Evolutionary conservation across 2,329 filamentous ascomycete genomes (phyloP), one percentile per base, ranked within the genome.

Genomic region (Microdochium paspali): DNA sequence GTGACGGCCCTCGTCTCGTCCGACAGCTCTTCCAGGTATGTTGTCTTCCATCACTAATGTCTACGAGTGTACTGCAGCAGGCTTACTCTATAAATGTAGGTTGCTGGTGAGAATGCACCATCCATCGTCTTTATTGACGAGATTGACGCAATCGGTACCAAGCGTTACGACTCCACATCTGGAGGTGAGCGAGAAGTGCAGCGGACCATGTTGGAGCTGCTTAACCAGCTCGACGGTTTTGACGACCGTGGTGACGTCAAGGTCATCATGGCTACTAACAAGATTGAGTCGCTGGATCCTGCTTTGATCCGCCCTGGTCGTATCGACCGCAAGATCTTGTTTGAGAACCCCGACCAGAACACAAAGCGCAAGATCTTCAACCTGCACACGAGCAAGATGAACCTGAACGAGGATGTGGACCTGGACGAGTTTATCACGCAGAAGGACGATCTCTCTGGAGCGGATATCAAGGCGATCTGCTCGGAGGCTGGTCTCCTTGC

Each of bases 261-360:
- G 76, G 93, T 98, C 52, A 91, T 98, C 67, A 97, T 98, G 90
- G 94, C 93, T 12, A 98, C 93, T 56, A 98, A 98, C 82, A 98
- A 98, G 80, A 98, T 98, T 57, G 94, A 98, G 57, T 95, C 89
- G 3, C 77, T 98, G 24, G 94, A 98, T 62, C 93, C 93, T 47
- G 93, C 93, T 18, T 76, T 98, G 57, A 98, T 98, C 63, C 85
- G 93, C 56, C 93, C 93, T 42, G 93, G 93, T 54, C 90, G 93
- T 77, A 98, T 98, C 66, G 93, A 98, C 68, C 85, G 93, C 59
- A 98, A 98, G 80, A 98, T 98, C 53, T 69, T 84, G 52, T 87
- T 83, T 61, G 77, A 81, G 65, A 77, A 83, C 60, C 73, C 71
- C 43, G 73, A 82, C 68, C 84, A 96, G 76, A 90, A 91, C 69